Evolutionary conservation across 2,329 filamentous ascomycete species (phyloP).

Genomic region (Cordyceps cateniannulata): DNA sequence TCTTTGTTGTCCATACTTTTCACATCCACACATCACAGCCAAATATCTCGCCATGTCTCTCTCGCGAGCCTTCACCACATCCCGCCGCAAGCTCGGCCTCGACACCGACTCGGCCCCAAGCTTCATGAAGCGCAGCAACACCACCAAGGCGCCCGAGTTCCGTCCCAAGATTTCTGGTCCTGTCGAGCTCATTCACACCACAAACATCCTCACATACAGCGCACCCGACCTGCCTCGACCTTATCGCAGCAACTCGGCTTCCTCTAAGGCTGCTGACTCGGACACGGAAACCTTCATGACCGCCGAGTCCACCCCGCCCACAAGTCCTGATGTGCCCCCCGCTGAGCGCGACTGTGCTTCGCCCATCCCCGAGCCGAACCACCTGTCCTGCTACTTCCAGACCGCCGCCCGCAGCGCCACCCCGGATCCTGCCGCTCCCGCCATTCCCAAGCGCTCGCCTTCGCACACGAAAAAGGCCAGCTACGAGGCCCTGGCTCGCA

Average conservation of each 20-base stretch:
- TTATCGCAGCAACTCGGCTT: constrained; percentile 41
- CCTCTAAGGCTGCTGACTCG: constrained; percentile 62
- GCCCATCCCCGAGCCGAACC: constrained; percentile 55
- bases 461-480: constrained; percentile 83
- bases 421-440: constrained; percentile 47
- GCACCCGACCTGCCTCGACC: constrained; percentile 68
- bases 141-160: constrained; percentile 38
- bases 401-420: constrained; percentile 39
- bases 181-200: constrained; percentile 82
- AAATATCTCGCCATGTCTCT: constrained; percentile 42
- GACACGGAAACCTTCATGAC: constrained; percentile 47
- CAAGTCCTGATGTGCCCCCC: constrained; percentile 60
- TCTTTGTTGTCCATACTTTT: background rate
- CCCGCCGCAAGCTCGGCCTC: constrained; percentile 52
- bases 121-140: constrained; percentile 40
- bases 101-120: constrained; percentile 35
- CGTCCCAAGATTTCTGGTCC: constrained; percentile 80
- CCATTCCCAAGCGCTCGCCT: constrained; percentile 69
- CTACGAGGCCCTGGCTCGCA: constrained; percentile 65
- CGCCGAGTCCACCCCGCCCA: constrained; percentile 55
- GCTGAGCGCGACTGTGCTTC: constrained; percentile 45
- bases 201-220: constrained; percentile 93
- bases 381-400: constrained; percentile 60
- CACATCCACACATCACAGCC: background rate
- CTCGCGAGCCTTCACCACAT: constrained; percentile 65